A percentile compares a stretch with the other conserved stretches of the same genome.
phyloP scores from a whole-genome alignment of 176 grass and related monocot species.

The Elymus sibiricus region DNA sequence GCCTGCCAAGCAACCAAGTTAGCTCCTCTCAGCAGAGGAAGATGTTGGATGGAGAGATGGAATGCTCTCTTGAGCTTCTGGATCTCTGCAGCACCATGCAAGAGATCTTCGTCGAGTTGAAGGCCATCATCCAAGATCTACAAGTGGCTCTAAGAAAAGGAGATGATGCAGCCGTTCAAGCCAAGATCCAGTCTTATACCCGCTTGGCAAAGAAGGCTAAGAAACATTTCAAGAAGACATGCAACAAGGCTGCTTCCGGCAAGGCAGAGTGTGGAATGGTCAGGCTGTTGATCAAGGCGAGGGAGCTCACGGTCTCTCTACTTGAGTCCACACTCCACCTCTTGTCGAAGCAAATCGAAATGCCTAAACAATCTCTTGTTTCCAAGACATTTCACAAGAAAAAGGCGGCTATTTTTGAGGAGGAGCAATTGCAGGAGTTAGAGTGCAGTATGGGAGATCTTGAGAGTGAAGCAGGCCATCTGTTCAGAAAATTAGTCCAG shows the following conservation, averaged over 20 bases:
- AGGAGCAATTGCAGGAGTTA: slow-evolving; percentile 27
- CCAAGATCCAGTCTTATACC: slow-evolving; percentile 22
- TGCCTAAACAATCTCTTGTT: slow-evolving; percentile 20
- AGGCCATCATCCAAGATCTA: slow-evolving; percentile 15
- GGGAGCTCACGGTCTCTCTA: slow-evolving; percentile 27
- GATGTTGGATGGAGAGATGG: no score
- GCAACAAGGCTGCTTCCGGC: neutral
- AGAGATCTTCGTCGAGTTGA: no score
- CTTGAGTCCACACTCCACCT: slow-evolving; percentile 19
- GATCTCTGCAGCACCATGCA: no score
- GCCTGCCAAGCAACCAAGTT: neutral
- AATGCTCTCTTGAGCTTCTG: no score
- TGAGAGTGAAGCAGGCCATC: slow-evolving; percentile 15
- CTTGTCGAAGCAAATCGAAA: slow-evolving; percentile 26
- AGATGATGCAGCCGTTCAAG: neutral
- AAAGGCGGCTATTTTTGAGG: slow-evolving; percentile 6
- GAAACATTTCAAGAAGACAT: slow-evolving; percentile 30
- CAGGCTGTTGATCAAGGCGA: slow-evolving; percentile 21
- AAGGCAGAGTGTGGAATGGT: neutral
- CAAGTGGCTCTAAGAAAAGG: slow-evolving; percentile 36
- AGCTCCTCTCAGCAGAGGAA: no score
- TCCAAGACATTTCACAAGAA: slow-evolving; percentile 33
- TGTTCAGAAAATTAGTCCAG: slow-evolving; percentile 32
- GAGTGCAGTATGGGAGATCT: slow-evolving; percentile 31
- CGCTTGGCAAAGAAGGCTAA: slow-evolving; percentile 23